Percentiles rank a stretch among this genome's conserved stretches.
Conservation (phyloP, 345 rosid species). For the Eucalyptus dawsonii region DNA sequence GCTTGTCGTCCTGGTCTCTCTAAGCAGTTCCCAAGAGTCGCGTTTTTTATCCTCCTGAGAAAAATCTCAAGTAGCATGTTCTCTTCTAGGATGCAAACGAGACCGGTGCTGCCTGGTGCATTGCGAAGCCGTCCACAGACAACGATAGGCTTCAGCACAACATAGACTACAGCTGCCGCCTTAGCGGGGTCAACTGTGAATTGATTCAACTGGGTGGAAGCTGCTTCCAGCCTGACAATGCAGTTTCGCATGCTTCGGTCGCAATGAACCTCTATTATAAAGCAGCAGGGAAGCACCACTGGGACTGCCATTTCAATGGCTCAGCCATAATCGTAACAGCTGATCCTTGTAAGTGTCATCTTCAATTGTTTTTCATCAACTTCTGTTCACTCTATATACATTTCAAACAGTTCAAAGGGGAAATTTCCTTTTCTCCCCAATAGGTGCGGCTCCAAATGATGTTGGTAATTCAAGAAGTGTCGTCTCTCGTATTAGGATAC, state of each 20-base stretch:
- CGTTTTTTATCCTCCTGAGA: not conserved
- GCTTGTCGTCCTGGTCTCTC: not conserved
- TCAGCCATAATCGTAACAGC: not conserved
- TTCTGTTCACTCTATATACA: not conserved
- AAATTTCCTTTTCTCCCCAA: not conserved
- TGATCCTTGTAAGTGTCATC: not conserved
- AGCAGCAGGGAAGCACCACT: not conserved
- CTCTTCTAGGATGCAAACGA: not conserved
- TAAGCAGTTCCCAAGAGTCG: not conserved
- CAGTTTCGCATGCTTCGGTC: not conserved
- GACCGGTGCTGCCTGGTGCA: not conserved
- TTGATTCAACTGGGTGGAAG: not conserved
- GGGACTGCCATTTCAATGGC: not conserved
- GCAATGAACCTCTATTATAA: slow-evolving; percentile 1
- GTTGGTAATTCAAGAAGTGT: not conserved
- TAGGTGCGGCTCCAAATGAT: not conserved
- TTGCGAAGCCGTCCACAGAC: not conserved
- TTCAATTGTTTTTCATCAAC: not conserved
- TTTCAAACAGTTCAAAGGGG: not conserved
- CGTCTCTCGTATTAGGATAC: not conserved
- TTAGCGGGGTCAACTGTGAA: not conserved
- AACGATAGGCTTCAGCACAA: not conserved
- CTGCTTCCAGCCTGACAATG: not conserved
- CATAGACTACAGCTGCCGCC: not conserved
- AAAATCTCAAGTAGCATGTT: not conserved